Conservation (phyloP, 345 rosid species). For the Odontarrhena argentea region DNA sequence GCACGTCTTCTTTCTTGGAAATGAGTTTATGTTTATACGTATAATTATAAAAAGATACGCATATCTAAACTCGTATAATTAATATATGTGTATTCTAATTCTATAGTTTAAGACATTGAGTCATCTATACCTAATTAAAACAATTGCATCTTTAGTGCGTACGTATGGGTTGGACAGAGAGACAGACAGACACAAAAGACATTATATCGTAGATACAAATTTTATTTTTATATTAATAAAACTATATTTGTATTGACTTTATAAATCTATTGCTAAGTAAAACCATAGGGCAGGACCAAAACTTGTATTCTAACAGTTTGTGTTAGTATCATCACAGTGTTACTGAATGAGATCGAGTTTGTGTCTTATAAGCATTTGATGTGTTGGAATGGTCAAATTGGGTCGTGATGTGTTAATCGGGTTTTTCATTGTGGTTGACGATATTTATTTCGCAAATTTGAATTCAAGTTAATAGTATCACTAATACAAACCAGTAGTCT, state of each 20-base stretch:
- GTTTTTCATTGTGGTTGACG: too few species aligned
- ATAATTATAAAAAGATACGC: slow-evolving; percentile 23
- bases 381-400: slow-evolving; percentile 6
- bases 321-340: too few species aligned
- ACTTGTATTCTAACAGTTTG: too few species aligned
- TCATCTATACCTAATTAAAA: not conserved
- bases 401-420: slow-evolving; percentile 1
- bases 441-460: too few species aligned
- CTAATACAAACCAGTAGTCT: too few species aligned
- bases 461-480: too few species aligned
- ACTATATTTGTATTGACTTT: too few species aligned
- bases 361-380: not conserved
- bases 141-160: slow-evolving; percentile 31
- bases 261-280: too few species aligned
- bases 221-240: too few species aligned
- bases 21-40: slow-evolving; percentile 34
- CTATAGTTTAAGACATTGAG: not conserved
- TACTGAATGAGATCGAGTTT: too few species aligned
- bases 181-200: slow-evolving; percentile 23
- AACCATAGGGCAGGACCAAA: too few species aligned
- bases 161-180: slow-evolving; percentile 27
- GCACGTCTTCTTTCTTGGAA: slow-evolving; percentile 31
- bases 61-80: slow-evolving; percentile 6
- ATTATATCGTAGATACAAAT: slow-evolving; percentile 2
- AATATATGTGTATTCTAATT: not conserved